Percentiles rank a stretch among this genome's conserved stretches.
Conservation (phyloP, 1,139 yeast species). For the Nakaseomyces nivariensis region DNA sequence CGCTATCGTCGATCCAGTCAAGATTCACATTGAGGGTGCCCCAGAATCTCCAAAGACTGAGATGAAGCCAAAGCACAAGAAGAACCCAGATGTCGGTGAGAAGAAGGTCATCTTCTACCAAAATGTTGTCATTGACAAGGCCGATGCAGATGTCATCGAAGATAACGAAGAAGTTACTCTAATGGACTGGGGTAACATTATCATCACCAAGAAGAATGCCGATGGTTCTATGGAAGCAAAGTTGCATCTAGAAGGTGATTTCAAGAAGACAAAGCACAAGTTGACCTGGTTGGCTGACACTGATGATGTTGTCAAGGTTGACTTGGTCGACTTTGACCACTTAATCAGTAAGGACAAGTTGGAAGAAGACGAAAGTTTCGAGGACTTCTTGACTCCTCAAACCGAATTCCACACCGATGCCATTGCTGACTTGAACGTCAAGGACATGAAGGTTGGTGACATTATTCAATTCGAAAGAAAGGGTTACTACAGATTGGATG, state of each 20-base stretch:
- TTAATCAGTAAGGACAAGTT: constrained; percentile 91
- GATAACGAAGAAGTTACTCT: constrained; percentile 83
- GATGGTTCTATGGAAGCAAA: constrained; percentile 64
- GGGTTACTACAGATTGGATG: constrained; percentile 86
- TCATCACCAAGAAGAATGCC: constrained; percentile 61
- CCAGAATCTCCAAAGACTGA: constrained; percentile 57
- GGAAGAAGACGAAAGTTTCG: constrained; percentile 91
- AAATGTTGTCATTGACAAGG: constrained; percentile 72
- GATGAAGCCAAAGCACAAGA: constrained; percentile 86
- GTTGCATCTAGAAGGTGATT: constrained; percentile 90
- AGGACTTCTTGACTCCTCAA: constrained; percentile 79
- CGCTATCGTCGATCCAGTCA: constrained; percentile 63
- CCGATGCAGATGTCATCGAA: constrained; percentile 66
- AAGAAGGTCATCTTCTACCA: constrained; percentile 66
- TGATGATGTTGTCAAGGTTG: constrained; percentile 57
- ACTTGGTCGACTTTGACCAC: constrained; percentile 87
- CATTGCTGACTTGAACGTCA: constrained; percentile 71
- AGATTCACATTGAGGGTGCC: constrained; percentile 54
- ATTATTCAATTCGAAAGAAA: constrained; percentile 94
- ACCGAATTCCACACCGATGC: constrained; percentile 81
- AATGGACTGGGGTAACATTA: constrained; percentile 99
- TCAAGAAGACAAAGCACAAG: constrained; percentile 93
- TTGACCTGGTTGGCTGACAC: constrained; percentile 92
- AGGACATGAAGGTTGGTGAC: constrained; percentile 70
- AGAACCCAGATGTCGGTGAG: constrained; percentile 82